Evolutionary conservation across 257 asterid genomes (phyloP).

Genomic region (Solanum piurae): DNA sequence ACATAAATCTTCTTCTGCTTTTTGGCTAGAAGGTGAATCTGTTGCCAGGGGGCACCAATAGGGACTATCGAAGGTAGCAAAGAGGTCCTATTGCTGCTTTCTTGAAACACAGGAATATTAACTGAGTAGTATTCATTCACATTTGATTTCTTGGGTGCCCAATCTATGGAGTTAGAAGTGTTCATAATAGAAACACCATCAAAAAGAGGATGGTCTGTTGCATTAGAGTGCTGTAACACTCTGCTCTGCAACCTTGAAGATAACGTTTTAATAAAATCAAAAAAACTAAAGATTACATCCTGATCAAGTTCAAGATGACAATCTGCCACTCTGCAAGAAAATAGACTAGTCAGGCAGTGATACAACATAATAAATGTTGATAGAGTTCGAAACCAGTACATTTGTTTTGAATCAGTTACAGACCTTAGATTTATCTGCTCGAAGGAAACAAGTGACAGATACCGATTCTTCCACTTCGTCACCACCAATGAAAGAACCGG

Average conservation of each 20-base stretch:
- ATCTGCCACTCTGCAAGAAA: conserved; percentile 66
- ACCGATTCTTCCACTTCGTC: conserved; percentile 82
- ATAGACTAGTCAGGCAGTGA: conserved; percentile 8
- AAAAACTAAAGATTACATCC: conserved; percentile 65
- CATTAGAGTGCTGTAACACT: conserved; percentile 32
- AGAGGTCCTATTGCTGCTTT: conserved; percentile 21
- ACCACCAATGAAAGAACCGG: conserved; percentile 71
- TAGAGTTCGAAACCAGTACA: neutral
- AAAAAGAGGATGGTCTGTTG: conserved; percentile 36
- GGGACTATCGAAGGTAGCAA: conserved; percentile 59
- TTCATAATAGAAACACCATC: neutral
- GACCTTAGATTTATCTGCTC: conserved; percentile 23
- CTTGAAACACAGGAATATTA: conserved; percentile 19
- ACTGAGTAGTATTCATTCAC: conserved; percentile 20
- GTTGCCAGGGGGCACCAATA: conserved; percentile 99
- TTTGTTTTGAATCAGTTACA: neutral
- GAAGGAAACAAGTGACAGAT: conserved; percentile 61
- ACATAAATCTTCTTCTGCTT: conserved; percentile 81
- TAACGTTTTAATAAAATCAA: conserved; percentile 55
- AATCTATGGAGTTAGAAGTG: conserved; percentile 9
- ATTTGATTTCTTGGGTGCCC: conserved; percentile 16
- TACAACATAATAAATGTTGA: neutral
- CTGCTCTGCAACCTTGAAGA: conserved; percentile 55
- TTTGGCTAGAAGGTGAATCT: conserved; percentile 56
- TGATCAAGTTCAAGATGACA: conserved; percentile 87